Conservation (phyloP, 441 rosid species). For the Gossypium gossypioides region DNA sequence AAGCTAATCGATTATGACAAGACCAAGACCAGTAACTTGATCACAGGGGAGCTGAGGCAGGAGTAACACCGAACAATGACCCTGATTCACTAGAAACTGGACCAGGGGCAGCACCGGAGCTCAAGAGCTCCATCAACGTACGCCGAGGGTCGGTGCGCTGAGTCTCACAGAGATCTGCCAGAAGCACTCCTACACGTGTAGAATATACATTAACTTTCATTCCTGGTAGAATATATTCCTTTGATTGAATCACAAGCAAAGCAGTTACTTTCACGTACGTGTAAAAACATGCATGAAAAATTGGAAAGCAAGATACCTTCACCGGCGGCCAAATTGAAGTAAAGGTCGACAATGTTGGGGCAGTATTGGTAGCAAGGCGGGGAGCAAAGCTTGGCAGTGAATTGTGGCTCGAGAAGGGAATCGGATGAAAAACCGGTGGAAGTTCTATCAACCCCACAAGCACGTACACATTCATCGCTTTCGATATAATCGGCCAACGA, state of each 20-base stretch:
- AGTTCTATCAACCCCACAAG: constrained; percentile 80
- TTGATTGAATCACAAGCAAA: constrained; percentile 17
- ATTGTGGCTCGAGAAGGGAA: constrained; percentile 60
- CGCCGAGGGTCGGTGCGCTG: constrained; percentile 57
- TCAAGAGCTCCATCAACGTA: constrained; percentile 53
- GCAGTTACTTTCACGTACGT: background rate
- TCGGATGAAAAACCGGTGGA: constrained; percentile 86
- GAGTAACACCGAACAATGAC: background rate
- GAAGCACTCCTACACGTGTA: constrained; percentile 55
- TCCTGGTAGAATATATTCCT: background rate
- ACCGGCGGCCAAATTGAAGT: constrained; percentile 83
- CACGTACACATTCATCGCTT: constrained; percentile 55
- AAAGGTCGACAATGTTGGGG: constrained; percentile 86
- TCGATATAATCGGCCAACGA: constrained; percentile 60
- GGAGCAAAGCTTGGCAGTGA: constrained; percentile 76
- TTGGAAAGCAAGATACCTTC: constrained; percentile 47
- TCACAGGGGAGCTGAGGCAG: background rate
- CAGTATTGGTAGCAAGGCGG: constrained; percentile 57
- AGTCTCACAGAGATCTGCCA: constrained; percentile 64
- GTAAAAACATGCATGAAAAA: background rate
- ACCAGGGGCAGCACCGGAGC: constrained; percentile 49
- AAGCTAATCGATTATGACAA: too few species aligned
- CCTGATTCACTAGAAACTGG: constrained; percentile 16
- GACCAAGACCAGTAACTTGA: background rate
- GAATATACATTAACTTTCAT: background rate